A percentile compares a stretch with the other conserved stretches of the same genome.
Conservation (phyloP, 2,329 filamentous ascomycete genomes). For the Sordariomycetes sp. region DNA sequence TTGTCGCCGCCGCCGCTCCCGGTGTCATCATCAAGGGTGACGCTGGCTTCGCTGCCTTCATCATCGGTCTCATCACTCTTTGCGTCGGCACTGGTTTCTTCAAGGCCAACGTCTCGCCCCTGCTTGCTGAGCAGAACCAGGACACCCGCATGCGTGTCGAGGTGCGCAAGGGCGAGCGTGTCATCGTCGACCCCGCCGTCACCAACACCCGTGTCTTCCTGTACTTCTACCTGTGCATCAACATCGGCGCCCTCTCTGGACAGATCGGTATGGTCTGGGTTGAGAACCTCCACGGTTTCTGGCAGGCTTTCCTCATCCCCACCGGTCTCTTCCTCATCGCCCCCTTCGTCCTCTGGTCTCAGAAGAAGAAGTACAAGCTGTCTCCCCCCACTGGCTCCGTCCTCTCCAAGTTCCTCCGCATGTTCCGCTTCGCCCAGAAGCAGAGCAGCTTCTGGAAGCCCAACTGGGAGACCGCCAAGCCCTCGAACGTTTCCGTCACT, state of each 20-base stretch:
- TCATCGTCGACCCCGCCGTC: constrained; percentile 61
- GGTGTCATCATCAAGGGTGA: constrained; percentile 47
- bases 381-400: constrained; percentile 64
- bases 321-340: constrained; percentile 55
- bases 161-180: constrained; percentile 50
- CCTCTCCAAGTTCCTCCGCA: constrained; percentile 54
- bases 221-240: constrained; percentile 51
- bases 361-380: constrained; percentile 51
- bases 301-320: constrained; percentile 60
- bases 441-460: constrained; percentile 56
- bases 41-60: constrained; percentile 53
- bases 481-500: constrained; percentile 46
- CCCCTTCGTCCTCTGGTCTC: constrained; percentile 51
- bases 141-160: constrained; percentile 49
- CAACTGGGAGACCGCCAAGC: constrained; percentile 62
- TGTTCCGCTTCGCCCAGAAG: constrained; percentile 53
- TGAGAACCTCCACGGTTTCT: constrained; percentile 70
- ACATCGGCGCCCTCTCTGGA: constrained; percentile 52
- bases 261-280: constrained; percentile 60
- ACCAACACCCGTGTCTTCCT: constrained; percentile 62
- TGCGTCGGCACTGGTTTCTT: constrained; percentile 67
- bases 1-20: constrained; percentile 57
- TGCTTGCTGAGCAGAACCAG: constrained; percentile 63
- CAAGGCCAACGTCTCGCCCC: constrained; percentile 69
- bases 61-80: constrained; percentile 51